A percentile compares a stretch with the other conserved stretches of the same genome.
These are phyloP conservation scores for Gnetum montanum DNA, from an alignment of 75 land plant species.

Conservation along the genomic window DNA sequence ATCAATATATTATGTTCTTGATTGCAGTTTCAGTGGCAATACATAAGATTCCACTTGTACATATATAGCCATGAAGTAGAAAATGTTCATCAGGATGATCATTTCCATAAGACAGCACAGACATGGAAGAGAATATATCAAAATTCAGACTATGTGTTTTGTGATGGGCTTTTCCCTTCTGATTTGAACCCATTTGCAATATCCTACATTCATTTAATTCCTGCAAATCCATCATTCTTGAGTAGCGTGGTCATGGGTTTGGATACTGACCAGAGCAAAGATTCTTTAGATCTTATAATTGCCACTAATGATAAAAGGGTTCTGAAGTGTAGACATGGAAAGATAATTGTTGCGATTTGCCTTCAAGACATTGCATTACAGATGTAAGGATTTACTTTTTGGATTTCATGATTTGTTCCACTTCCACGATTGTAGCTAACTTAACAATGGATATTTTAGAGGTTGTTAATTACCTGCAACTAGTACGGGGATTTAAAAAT, in stretches of 20 bases:
- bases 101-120: not conserved
- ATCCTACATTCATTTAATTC: constrained; percentile 5
- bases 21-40: constrained; percentile 1
- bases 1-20: no score
- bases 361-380: not conserved
- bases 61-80: not conserved
- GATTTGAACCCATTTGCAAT: constrained; percentile 4
- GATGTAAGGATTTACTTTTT: not conserved
- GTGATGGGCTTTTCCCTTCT: constrained; percentile 6
- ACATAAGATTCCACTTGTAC: constrained; percentile 2
- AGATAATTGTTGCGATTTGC: constrained; percentile 4
- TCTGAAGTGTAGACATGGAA: constrained; percentile 5
- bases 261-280: not conserved
- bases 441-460: no score
- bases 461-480: not conserved
- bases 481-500: no score
- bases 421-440: no score
- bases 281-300: constrained; percentile 3
- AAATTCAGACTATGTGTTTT: not conserved
- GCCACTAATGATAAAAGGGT: constrained; percentile 3
- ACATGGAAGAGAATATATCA: not conserved
- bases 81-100: not conserved
- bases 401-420: no score
- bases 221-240: constrained; percentile 3
- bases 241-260: not conserved